A percentile compares a stretch with the other conserved stretches of the same genome.
Conservation (phyloP, 768 basidiomycete genomes). For the Tricholoma sp. region DNA sequence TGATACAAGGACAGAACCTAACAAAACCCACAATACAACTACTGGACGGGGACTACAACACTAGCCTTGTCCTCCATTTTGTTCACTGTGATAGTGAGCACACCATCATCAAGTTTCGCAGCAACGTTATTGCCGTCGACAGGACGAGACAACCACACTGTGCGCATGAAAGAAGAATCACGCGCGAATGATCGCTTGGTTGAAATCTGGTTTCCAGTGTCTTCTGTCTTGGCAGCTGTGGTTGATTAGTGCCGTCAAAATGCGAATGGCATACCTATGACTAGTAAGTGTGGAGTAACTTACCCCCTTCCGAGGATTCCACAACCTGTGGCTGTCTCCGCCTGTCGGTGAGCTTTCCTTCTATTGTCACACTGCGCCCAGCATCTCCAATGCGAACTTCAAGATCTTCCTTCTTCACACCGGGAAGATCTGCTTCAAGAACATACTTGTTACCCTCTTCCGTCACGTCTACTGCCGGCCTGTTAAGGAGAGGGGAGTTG, state of each 20-base stretch:
- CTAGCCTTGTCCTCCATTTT: conserved; percentile 57
- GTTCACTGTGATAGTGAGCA: conserved; percentile 57
- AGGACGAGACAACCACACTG: conserved; percentile 64
- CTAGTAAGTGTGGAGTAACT: neutral
- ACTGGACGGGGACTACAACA: conserved; percentile 42
- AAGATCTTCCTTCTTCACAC: conserved; percentile 72
- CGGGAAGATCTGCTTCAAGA: conserved; percentile 74
- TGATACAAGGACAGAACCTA: neutral
- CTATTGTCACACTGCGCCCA: conserved; percentile 66
- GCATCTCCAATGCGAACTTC: conserved; percentile 66
- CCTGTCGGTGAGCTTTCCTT: conserved; percentile 48
- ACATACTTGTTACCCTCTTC: conserved; percentile 63
- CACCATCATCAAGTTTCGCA: conserved; percentile 64
- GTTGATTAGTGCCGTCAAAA: conserved; percentile 9
- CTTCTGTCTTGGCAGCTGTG: conserved; percentile 18
- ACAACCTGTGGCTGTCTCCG: conserved; percentile 11
- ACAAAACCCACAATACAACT: neutral
- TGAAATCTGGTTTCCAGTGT: conserved; percentile 42
- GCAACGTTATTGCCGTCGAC: conserved; percentile 52
- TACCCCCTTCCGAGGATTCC: conserved; percentile 6
- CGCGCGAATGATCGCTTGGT: conserved; percentile 57
- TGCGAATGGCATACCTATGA: too few species aligned
- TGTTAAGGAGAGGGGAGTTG: conserved; percentile 21
- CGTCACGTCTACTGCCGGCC: conserved; percentile 62
- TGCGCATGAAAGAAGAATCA: conserved; percentile 56